Evolutionary conservation across 257 asterid genomes (phyloP).

Genomic region (Solanum rostratum): DNA sequence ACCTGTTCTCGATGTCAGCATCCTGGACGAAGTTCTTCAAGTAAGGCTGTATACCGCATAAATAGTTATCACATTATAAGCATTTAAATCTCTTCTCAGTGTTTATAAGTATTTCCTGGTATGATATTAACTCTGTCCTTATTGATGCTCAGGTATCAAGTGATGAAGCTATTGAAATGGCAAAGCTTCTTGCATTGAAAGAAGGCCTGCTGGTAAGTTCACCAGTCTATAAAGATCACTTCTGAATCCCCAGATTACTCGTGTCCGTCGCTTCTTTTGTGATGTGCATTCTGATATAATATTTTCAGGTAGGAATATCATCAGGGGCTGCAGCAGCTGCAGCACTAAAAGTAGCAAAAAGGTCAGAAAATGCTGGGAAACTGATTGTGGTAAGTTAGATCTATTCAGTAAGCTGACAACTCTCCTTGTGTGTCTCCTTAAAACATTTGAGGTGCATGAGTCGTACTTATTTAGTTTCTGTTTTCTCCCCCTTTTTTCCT

Average conservation of each 20-base stretch:
- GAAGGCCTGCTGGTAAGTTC: too few species aligned
- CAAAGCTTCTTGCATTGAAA: too few species aligned
- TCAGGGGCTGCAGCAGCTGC: constrained; percentile 60
- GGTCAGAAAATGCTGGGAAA: constrained; percentile 42
- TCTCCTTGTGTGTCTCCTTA: too few species aligned
- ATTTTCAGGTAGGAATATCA: constrained; percentile 41
- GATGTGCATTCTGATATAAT: neutral
- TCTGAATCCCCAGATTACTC: neutral
- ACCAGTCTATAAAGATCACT: neutral
- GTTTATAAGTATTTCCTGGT: neutral
- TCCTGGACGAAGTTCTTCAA: constrained; percentile 29
- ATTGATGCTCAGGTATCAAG: constrained; percentile 25
- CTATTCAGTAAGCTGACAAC: neutral
- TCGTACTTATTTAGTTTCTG: neutral
- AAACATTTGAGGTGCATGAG: neutral
- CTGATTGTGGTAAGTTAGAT: constrained; percentile 38
- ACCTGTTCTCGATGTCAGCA: constrained; percentile 18
- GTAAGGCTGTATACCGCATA: constrained; percentile 8
- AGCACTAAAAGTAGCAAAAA: constrained; percentile 35
- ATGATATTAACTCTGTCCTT: too few species aligned
- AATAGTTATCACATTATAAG: neutral
- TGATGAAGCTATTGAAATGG: too few species aligned
- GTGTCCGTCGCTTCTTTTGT: neutral
- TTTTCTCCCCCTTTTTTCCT: neutral
- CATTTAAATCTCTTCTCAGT: neutral